Conservation (phyloP, 331 rosid genomes). For the Phaseolus coccineus region DNA sequence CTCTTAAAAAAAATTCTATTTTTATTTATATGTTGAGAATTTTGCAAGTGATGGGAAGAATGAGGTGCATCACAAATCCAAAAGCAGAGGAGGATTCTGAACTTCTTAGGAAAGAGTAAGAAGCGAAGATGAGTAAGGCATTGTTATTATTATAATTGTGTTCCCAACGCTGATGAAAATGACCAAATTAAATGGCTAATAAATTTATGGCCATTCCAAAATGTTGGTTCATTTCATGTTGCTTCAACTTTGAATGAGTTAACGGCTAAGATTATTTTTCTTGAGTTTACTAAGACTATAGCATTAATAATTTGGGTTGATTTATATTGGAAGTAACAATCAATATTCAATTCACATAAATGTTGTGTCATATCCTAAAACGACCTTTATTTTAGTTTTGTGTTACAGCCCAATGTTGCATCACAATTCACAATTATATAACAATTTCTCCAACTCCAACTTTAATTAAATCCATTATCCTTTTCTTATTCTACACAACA, state of each 20-base stretch:
- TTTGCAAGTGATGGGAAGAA: not conserved
- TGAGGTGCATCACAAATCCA: slow-evolving; percentile 15
- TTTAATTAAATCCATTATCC: not conserved
- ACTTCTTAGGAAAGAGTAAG: not conserved
- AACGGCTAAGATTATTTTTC: not conserved
- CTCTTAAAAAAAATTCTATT: too few species aligned
- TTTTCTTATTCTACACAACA: too few species aligned
- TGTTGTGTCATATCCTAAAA: not conserved
- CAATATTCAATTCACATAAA: not conserved
- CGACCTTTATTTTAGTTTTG: not conserved
- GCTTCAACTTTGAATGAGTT: slow-evolving; percentile 12
- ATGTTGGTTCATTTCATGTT: not conserved
- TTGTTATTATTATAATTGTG: not conserved
- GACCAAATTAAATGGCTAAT: slow-evolving; percentile 1
- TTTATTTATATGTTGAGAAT: not conserved
- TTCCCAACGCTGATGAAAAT: slow-evolving; percentile 8
- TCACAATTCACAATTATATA: not conserved
- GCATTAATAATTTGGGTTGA: slow-evolving; percentile 1
- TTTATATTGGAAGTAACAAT: not conserved
- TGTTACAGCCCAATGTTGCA: slow-evolving; percentile 5
- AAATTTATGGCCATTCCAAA: not conserved
- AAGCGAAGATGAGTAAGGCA: not conserved
- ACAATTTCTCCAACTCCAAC: slow-evolving; percentile 4
- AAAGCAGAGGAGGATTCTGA: slow-evolving; percentile 1
- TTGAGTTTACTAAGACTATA: not conserved